phyloP scores from a whole-genome alignment of 176 grass and related monocot genomes.

The Pontederia paniculata region DNA sequence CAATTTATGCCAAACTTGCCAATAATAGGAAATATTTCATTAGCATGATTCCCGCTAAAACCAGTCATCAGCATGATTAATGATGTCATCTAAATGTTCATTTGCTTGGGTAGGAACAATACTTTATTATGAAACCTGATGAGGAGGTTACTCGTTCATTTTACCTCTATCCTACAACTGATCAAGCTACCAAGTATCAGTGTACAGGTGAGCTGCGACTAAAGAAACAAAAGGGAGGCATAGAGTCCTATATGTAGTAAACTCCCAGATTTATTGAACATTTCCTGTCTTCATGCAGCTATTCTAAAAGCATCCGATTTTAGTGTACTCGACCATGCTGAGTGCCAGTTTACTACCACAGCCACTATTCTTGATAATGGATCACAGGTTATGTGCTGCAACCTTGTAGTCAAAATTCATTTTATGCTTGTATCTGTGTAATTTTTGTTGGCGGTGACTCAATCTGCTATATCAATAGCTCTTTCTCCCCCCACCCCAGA shows the following conservation, averaged over 20 bases:
- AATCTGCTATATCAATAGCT: no score
- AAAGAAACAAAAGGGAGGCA: not conserved
- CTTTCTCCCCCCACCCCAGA: no score
- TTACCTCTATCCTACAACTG: conserved; percentile 40
- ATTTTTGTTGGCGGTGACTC: no score
- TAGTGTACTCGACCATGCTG: conserved; percentile 48
- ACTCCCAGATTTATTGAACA: not conserved
- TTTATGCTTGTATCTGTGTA: no score
- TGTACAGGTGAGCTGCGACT: conserved; percentile 43
- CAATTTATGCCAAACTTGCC: no score
- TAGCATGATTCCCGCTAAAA: no score
- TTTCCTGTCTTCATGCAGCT: conserved; percentile 35
- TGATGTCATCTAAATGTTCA: no score
- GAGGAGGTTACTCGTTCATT: conserved; percentile 35
- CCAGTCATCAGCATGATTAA: no score
- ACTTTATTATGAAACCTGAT: conserved; percentile 69
- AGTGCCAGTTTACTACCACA: conserved; percentile 53
- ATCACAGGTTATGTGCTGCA: conserved; percentile 42
- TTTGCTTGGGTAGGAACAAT: conserved; percentile 56
- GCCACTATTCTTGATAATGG: conserved; percentile 78
- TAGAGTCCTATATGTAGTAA: not conserved
- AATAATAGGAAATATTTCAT: no score
- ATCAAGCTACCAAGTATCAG: conserved; percentile 54
- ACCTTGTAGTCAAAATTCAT: no score
- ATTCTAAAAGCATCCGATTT: conserved; percentile 84